A percentile compares a stretch with the other conserved stretches of the same genome.
These are phyloP conservation scores for Talaromyces thailandensis DNA, from an alignment of 495 filamentous ascomycete species.

Conservation along the genomic window DNA sequence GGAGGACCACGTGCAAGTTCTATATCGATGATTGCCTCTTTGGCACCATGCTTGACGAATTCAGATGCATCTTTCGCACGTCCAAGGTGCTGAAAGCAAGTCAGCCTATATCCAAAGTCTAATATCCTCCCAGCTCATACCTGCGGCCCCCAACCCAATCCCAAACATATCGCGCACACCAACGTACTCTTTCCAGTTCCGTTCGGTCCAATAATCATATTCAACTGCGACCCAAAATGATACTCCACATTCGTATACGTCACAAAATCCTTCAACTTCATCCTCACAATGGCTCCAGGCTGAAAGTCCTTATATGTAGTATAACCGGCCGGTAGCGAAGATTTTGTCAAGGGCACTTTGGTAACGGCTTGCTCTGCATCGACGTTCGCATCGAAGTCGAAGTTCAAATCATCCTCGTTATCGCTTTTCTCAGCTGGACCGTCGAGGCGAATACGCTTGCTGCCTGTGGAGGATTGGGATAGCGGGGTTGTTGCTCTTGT, in stretches of 20 bases:
- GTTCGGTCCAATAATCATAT: slow-evolving; percentile 98
- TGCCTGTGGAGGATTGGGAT: slow-evolving; percentile 14
- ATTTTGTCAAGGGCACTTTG: neutral
- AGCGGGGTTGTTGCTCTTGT: slow-evolving; percentile 15
- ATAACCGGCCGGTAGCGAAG: neutral
- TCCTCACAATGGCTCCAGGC: slow-evolving; percentile 82
- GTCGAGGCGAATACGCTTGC: slow-evolving; percentile 27
- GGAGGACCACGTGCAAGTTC: slow-evolving; percentile 57
- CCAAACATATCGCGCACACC: slow-evolving; percentile 94
- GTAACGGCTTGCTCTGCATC: slow-evolving; percentile 1
- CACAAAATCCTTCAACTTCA: slow-evolving; percentile 85
- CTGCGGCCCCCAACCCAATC: slow-evolving; percentile 71
- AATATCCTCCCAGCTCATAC: slow-evolving; percentile 25
- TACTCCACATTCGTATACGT: slow-evolving; percentile 91
- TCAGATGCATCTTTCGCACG: slow-evolving; percentile 77
- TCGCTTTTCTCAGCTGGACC: slow-evolving; percentile 8
- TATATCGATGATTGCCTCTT: slow-evolving; percentile 76
- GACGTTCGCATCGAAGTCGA: slow-evolving; percentile 5
- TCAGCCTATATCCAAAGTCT: slow-evolving; percentile 4
- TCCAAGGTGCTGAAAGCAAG: slow-evolving; percentile 54
- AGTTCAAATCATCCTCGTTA: slow-evolving; percentile 4
- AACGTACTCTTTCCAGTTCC: slow-evolving; percentile 96
- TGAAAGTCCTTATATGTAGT: slow-evolving; percentile 36
- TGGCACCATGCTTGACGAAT: slow-evolving; percentile 85
- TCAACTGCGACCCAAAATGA: slow-evolving; percentile 80